Evolutionary conservation across 257 asterid genomes (phyloP).

Genomic region (Penstemon davidsonii): DNA sequence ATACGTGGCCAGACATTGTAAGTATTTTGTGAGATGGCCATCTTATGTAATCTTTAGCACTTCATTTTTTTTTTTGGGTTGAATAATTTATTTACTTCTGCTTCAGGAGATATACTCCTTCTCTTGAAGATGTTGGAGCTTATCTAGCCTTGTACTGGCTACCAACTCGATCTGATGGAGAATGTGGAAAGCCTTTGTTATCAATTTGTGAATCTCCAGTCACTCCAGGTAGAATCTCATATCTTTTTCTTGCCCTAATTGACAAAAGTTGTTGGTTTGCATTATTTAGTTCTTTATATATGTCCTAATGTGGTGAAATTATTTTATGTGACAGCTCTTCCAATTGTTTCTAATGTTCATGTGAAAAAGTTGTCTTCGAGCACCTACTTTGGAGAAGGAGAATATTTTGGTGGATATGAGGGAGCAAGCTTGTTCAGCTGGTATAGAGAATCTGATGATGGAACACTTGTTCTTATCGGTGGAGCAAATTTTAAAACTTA

Average conservation of each 20-base stretch:
- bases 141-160: constrained; percentile 81
- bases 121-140: constrained; percentile 76
- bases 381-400: constrained; percentile 79
- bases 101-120: constrained; percentile 75
- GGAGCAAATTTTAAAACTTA: constrained; percentile 80
- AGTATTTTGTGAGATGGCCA: constrained; percentile 34
- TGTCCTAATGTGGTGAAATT: constrained; percentile 26
- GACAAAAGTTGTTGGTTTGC: constrained; percentile 4
- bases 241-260: constrained; percentile 20
- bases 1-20: constrained; percentile 59
- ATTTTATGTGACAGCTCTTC: constrained; percentile 67
- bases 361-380: constrained; percentile 59
- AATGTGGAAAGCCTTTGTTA: constrained; percentile 64
- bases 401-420: constrained; percentile 89
- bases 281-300: background rate
- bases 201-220: constrained; percentile 77
- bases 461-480: constrained; percentile 50
- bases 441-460: constrained; percentile 78
- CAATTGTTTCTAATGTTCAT: constrained; percentile 64
- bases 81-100: constrained; percentile 22
- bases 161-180: constrained; percentile 79
- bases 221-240: constrained; percentile 62
- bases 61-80: background rate
- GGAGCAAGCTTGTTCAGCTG: constrained; percentile 91
- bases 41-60: background rate